Base-by-base conservation (phyloP, 2,329 filamentous ascomycete genomes). In the Venturia carpophila region DNA sequence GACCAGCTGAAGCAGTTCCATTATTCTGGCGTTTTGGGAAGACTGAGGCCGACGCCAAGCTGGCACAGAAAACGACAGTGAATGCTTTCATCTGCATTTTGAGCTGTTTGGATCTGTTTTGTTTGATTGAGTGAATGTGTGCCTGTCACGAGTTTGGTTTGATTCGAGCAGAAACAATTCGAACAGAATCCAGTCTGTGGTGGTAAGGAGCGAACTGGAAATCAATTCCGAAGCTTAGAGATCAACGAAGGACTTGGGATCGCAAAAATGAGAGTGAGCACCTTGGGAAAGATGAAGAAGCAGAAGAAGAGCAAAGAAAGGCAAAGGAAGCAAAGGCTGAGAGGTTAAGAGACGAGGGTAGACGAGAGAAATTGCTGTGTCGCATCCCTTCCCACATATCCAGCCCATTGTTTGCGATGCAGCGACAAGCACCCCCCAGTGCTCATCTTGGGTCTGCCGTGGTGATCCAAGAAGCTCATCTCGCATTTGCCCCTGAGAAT, bases 161-260 rank as follows among this genome's bases (percentile, higher is more conserved):
- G 24, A 34, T 10, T 55, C 49, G 24, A 55, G 45, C 45, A 11
- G 27, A 58, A 37, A 39, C 52, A 37, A 58, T 37, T 37, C 30
- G 52, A 37, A 58, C 52, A 58, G 52, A 58, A 30, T 58, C 52
- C 52, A 58, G 52, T 52, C 52, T 58, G 52, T 58, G 27, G 52
- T 19, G 30, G 52, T 58, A 58, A 58, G 52, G 52, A 58, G 52
- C 30, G 52, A 21, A 58, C 5, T 37, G 52, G 52, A 58, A 58
- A 58, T 58, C 52, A 21, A 58, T 58, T 58, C 52, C 52, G 24
- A 55, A 27, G 52, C 15, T 56, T 13, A 34, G 13, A 37, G 52
- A 58, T 58, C 30, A 58, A 58, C 9, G 52, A 58, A 37, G 30
- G 52, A 58, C 52, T 37, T 37, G 15, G 10, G 52, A 7, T 37